Evolutionary conservation across 441 rosid species (phyloP), one percentile per base, ranked within the genome.

Genomic region (Breynia disticha): DNA sequence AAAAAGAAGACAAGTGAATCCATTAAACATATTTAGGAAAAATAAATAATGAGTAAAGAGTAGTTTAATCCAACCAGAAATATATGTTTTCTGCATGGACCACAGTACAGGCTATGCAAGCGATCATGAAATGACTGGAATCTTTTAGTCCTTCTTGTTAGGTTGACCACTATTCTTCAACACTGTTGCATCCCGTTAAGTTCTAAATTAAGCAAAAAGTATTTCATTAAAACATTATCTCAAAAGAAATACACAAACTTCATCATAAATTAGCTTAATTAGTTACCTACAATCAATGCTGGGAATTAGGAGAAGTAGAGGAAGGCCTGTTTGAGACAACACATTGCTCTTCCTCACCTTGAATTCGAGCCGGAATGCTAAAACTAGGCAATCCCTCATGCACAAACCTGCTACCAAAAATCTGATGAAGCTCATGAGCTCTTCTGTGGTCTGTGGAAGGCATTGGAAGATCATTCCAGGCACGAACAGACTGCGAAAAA

Each of bases 251-350:
- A 48, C 22, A 2, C 11, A 39, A 37, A 22, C n/a, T 28, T 28
- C 35, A 28, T 9, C 8, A 28, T 28, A 28, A 28, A n/a, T n/a
- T n/a, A 28, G 35, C 35, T 28, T 28, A 2, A 28, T 28, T 28
- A 28, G 35, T 28, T 28, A 28, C 35, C 35, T 28, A 28, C 10
- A 41, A 9, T 81, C 88, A 81, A 76, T 76, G 90, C 80, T 74
- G 84, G 66, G 89, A 81, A 66, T 73, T 75, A 46, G 96, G 83
- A 69, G 98, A 85, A 74, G 95, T 86, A 54, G 95, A 83, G 62
- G 90, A 75, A 70, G 85, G 94, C 73, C 78, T 79, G 61, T 78
- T 75, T 65, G 75, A 62, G 55, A 81, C 73, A 74, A 75, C 81
- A 65, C 72, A 84, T 13, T 72, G 91, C 54, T 76, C 84, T 54